phyloP scores from a whole-genome alignment of 2,329 filamentous ascomycete genomes.

The Whalleya microplaca region DNA sequence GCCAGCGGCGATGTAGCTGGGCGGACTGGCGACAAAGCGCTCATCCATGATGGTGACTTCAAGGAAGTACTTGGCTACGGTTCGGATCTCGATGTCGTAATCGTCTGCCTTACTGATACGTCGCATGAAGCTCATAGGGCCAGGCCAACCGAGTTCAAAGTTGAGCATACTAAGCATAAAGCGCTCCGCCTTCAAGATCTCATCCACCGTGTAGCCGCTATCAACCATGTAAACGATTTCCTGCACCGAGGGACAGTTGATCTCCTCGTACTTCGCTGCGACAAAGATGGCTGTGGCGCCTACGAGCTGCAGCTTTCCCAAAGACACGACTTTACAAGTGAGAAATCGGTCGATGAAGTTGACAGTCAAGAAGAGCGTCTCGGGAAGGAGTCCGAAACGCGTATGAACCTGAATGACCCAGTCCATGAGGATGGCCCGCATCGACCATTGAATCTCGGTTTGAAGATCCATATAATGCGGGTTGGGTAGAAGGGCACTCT shows the following conservation, averaged over 20 bases:
- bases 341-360: conserved; percentile 98
- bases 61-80: conserved; percentile 95
- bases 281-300: conserved; percentile 95
- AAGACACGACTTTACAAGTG: conserved; percentile 89
- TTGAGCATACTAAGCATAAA: conserved; percentile 98
- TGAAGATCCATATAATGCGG: conserved; percentile 96
- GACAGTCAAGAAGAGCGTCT: conserved; percentile 91
- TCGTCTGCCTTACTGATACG: conserved; percentile 98
- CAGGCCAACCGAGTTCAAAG: conserved; percentile 97
- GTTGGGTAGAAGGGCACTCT: conserved; percentile 83
- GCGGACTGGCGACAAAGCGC: conserved; percentile 87
- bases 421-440: conserved; percentile 96
- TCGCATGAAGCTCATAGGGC: conserved; percentile 96
- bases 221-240: conserved; percentile 99
- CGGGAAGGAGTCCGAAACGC: conserved; percentile 86
- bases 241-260: conserved; percentile 91
- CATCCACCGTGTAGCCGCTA: conserved; percentile 82
- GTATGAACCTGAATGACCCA: conserved; percentile 97
- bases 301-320: conserved; percentile 93
- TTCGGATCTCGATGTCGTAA: conserved; percentile 93
- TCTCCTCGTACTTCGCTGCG: conserved; percentile 97
- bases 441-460: conserved; percentile 98
- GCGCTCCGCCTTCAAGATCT: conserved; percentile 94
- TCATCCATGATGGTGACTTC: conserved; percentile 98
- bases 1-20: conserved; percentile 88